These are phyloP conservation scores for Aeschynomene evenia DNA, from an alignment of 306 rosid genomes.

Conservation along the genomic window DNA sequence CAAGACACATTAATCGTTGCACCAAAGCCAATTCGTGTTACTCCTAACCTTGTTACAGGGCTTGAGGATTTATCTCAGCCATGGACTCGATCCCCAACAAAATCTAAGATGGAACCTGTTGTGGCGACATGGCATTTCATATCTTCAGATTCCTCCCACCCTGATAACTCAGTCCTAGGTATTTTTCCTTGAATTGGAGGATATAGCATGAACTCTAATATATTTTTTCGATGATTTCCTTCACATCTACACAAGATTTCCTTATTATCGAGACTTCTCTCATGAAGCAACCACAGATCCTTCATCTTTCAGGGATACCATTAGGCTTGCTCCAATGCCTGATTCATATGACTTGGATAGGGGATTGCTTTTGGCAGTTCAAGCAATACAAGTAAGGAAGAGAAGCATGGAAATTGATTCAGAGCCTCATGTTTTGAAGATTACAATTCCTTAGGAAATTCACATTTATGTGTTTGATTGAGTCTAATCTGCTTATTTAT, in stretches of 20 bases:
- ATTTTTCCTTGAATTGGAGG: slow-evolving; percentile 47
- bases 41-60: slow-evolving; percentile 65
- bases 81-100: slow-evolving; percentile 98
- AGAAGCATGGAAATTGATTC: slow-evolving; percentile 33
- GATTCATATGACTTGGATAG: slow-evolving; percentile 96
- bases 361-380: slow-evolving; percentile 97
- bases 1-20: slow-evolving; percentile 67
- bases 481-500: slow-evolving; percentile 28
- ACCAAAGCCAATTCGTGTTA: slow-evolving; percentile 93
- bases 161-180: slow-evolving; percentile 68
- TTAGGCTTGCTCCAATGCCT: slow-evolving; percentile 95
- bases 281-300: slow-evolving; percentile 99
- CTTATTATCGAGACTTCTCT: slow-evolving; percentile 56
- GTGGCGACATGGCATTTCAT: slow-evolving; percentile 83
- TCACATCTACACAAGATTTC: slow-evolving; percentile 25
- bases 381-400: slow-evolving; percentile 88
- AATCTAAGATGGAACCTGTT: slow-evolving; percentile 84
- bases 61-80: slow-evolving; percentile 94
- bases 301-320: slow-evolving; percentile 86
- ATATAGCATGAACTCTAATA: slow-evolving; percentile 22
- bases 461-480: slow-evolving; percentile 32
- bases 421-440: slow-evolving; percentile 27
- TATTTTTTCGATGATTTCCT: slow-evolving; percentile 25
- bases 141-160: slow-evolving; percentile 50
- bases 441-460: slow-evolving; percentile 25